phyloP scores from a whole-genome alignment of 176 grass and related monocot species.

The Musa beccarii region DNA sequence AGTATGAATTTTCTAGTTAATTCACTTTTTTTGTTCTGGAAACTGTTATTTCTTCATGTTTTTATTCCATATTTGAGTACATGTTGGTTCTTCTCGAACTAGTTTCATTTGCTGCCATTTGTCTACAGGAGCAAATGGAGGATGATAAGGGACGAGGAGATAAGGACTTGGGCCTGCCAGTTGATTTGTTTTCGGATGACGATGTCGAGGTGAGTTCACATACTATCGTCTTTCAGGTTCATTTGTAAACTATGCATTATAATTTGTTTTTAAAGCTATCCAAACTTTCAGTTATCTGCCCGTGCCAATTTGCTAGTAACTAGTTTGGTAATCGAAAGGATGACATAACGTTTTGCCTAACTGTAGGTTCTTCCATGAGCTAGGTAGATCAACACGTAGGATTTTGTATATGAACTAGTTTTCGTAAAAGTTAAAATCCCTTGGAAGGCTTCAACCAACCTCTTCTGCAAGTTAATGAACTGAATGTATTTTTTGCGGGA shows the following conservation, averaged over 20 bases:
- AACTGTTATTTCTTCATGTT: constrained; percentile 5
- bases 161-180: constrained; percentile 29
- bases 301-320: neutral
- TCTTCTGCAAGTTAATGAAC: neutral
- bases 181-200: constrained; percentile 32
- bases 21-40: neutral
- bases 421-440: neutral
- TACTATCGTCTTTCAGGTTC: neutral
- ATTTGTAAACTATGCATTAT: neutral
- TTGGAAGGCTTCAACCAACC: neutral
- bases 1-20: constrained; percentile 29
- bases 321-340: neutral
- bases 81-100: constrained; percentile 3
- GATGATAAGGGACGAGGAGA: constrained; percentile 21
- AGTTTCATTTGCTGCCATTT: neutral
- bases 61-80: neutral
- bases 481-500: no score
- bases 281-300: no score
- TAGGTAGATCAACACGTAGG: neutral
- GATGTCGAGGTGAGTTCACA: constrained; percentile 43
- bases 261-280: no score
- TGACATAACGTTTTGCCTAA: neutral
- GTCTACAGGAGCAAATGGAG: constrained; percentile 45
- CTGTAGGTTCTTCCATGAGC: no score
- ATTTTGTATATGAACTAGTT: neutral